Percentiles rank a stretch among this genome's conserved stretches.
Conservation (phyloP, 23 red algal species). For the Gracilaria caudata region DNA sequence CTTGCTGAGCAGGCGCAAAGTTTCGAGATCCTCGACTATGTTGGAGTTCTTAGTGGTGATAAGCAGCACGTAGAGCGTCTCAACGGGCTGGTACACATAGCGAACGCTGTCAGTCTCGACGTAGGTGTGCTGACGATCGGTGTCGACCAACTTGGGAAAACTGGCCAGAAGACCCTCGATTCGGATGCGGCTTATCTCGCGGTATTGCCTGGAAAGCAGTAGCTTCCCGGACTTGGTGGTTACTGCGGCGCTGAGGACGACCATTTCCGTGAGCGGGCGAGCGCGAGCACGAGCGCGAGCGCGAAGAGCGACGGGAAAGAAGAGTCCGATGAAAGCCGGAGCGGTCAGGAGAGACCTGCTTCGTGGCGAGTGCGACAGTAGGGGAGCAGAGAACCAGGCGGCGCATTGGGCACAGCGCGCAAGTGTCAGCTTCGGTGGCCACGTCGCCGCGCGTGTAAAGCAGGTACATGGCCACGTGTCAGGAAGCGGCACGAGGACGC, state of each 20-base stretch:
- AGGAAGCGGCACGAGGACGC: neutral
- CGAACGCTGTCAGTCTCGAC: conserved; percentile 97
- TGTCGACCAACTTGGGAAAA: conserved; percentile 92
- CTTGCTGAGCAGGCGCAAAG: conserved; percentile 92
- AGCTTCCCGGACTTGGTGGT: conserved; percentile 88
- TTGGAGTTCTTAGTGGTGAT: conserved; percentile 97
- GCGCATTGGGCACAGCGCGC: neutral
- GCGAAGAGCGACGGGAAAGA: too few relatives aligned
- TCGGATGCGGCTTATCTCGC: conserved; percentile 89
- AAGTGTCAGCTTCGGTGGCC: conserved; percentile 17
- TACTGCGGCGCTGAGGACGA: conserved; percentile 84
- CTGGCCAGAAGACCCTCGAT: conserved; percentile 95
- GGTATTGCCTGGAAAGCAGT: conserved; percentile 91
- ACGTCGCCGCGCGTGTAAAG: neutral
- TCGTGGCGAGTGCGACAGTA: too few relatives aligned
- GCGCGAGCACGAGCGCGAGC: neutral
- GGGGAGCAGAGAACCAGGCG: neutral
- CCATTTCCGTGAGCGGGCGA: conserved; percentile 59
- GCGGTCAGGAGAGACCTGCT: neutral
- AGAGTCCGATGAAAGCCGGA: neutral
- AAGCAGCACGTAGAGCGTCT: conserved; percentile 94
- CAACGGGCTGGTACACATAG: conserved; percentile 98
- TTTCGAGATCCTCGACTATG: conserved; percentile 99
- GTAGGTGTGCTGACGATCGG: conserved; percentile 93
- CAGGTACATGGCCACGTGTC: neutral